Base-by-base conservation (phyloP, 148 eudicot genomes). In the Rhododendron simsii region DNA sequence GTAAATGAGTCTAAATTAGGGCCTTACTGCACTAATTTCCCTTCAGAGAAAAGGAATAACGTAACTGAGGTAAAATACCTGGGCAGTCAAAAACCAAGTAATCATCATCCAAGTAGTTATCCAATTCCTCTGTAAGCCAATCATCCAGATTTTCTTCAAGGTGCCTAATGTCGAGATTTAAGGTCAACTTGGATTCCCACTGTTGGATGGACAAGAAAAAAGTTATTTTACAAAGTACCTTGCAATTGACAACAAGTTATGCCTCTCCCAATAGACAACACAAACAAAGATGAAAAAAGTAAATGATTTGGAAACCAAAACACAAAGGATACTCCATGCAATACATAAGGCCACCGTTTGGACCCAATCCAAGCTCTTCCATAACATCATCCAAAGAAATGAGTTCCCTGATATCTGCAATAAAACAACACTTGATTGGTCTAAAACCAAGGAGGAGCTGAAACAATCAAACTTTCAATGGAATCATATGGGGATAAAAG, bases 41-140 rank as follows among this genome's bases (percentile, higher is more conserved):
- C 53, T 87, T 50, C 83, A n/a, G 39, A 39, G 41, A 37, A 63
- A 67, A 15, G 33, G 30, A 53, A 28, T 20, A 44, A n/a, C 37
- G n/a, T 4, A 47, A 67, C 75, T 3, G 82, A 15, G 44, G 37
- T 45, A 28, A 80, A 30, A 14, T 87, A 92, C 94, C 94, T 81
- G 99, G 99, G 86, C 98, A 97, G 86, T 97, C 99, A 82, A 97
- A 97, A 78, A 97, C 92, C 85, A 97, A 84, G 85, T 95, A 95
- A 86, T 97, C 99, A 91, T 97, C 99, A 23, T 97, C 99, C 83
- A 91, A 74, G 86, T 93, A 95, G 85, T 92, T 91, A 21, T 97
- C 98, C 86, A 97, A 88, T 84, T 95, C 96, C 74, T 97, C 98
- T 30, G 92, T 87, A 63, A 97, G 92, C 99, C 98, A 97, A 33